A percentile compares a stretch with the other conserved stretches of the same genome.
Conservation (phyloP, 495 filamentous ascomycete species). For the Xylaria telfairii region DNA sequence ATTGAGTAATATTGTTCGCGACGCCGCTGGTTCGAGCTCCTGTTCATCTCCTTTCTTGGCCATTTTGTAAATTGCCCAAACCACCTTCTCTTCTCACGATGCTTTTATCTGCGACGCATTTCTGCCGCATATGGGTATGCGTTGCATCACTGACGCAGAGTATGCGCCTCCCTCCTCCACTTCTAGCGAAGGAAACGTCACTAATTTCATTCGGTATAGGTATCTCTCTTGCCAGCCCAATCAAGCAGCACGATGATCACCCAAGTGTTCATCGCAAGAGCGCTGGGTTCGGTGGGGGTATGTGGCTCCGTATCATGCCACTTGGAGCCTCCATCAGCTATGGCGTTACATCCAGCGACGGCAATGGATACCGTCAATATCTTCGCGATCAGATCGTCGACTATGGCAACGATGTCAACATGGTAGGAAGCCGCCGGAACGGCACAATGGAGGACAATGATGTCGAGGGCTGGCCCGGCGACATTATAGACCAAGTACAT, state of each 20-base stretch:
- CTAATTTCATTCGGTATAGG: slow-evolving; percentile 6
- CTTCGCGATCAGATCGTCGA: slow-evolving; percentile 38
- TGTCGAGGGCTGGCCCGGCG: slow-evolving; percentile 58
- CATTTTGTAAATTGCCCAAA: not conserved
- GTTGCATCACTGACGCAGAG: slow-evolving; percentile 16
- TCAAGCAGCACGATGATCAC: not conserved
- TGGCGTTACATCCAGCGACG: slow-evolving; percentile 46
- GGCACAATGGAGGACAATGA: slow-evolving; percentile 61
- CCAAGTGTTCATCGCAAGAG: slow-evolving; percentile 22
- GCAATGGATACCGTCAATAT: slow-evolving; percentile 45
- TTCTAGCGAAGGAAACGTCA: not conserved
- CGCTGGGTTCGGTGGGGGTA: slow-evolving; percentile 29
- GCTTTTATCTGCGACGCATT: not conserved
- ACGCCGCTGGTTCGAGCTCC: slow-evolving; percentile 8
- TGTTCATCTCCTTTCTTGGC: not conserved
- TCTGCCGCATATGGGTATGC: slow-evolving; percentile 14
- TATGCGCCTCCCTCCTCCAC: not conserved
- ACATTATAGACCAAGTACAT: slow-evolving; percentile 53
- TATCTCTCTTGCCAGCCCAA: slow-evolving; percentile 12
- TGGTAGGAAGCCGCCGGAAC: slow-evolving; percentile 53
- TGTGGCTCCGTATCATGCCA: slow-evolving; percentile 56
- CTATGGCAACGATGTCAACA: slow-evolving; percentile 50
- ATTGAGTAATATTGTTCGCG: slow-evolving; percentile 9
- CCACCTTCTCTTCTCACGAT: not conserved
- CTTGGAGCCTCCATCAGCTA: slow-evolving; percentile 64